Evolutionary conservation across 768 basidiomycete genomes (phyloP).

Genomic region (Phylloporus arenicola): DNA sequence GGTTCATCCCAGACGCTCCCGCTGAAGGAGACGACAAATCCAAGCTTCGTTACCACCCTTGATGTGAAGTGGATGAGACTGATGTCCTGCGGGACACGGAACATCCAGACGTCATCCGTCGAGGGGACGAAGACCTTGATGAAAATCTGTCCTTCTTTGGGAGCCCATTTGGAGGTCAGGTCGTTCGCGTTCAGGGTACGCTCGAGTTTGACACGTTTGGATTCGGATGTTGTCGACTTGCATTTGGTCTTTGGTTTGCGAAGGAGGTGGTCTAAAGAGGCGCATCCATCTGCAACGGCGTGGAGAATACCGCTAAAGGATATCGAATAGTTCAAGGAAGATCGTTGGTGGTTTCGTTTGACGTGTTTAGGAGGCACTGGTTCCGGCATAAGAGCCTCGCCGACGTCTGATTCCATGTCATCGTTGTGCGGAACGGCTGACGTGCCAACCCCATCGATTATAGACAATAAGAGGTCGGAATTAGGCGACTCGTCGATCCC

Average conservation of each 20-base stretch:
- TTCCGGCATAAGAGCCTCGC: not conserved
- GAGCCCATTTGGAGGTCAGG: conserved; percentile 24
- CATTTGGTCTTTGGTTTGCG: conserved; percentile 11
- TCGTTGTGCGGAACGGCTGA: not conserved
- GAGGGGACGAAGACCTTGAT: conserved; percentile 37
- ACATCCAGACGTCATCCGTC: conserved; percentile 37
- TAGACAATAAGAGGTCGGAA: conserved; percentile 9
- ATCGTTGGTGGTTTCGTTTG: conserved; percentile 8
- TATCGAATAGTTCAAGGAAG: conserved; percentile 12
- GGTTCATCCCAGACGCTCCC: conserved; percentile 29
- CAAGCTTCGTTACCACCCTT: conserved; percentile 33
- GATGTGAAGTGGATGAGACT: conserved; percentile 28
- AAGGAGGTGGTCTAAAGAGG: conserved; percentile 17
- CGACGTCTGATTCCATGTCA: not conserved
- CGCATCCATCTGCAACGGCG: conserved; percentile 11
- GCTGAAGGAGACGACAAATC: conserved; percentile 31
- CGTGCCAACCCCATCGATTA: conserved; percentile 8
- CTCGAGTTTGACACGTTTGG: not conserved
- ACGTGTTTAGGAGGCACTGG: not conserved
- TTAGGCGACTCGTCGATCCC: conserved; percentile 5
- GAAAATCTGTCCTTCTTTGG: conserved; percentile 31
- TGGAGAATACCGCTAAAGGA: conserved; percentile 13
- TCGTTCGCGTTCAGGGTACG: not conserved
- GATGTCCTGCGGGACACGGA: conserved; percentile 31
- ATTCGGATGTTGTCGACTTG: not conserved